Evolutionary conservation across 306 rosid genomes (phyloP), one percentile per base, ranked within the genome.

Genomic region (Oxytropis ochrocephala): DNA sequence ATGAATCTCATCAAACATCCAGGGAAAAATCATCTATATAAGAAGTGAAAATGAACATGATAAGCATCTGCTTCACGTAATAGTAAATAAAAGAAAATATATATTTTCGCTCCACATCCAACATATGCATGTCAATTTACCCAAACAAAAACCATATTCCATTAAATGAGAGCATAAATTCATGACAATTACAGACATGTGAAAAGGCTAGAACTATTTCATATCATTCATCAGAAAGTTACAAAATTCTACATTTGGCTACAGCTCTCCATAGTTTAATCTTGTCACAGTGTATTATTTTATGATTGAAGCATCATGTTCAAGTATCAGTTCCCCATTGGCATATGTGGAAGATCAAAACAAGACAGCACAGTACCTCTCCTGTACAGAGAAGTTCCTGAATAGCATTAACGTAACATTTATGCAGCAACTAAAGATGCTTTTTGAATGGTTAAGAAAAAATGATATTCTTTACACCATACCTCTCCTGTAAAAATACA

Each of bases 1-100:
- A 72, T 91, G 91, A 79, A 94, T 76, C 86, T 94, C 99, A 69
- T 91, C 99, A 69, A 94, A 91, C 95, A 94, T 91, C 99, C 99
- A 94, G 13, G 92, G 96, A 76, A 91, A 94, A 61, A 91, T 81
- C 96, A 91, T 91, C 96, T 94, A 83, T 47, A 70, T 53, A 42
- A 74, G 83, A 51, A 67, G 79, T 30, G 59, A 54, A 32, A 60
- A 39, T 29, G 59, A 58, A 18, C 70, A 60, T 14, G 16, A 61
- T 69, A 55, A 67, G 65, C 49, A 41, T 16, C 50, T 2, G 11
- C 12, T 27, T 38, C 53, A 38, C 11, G 17, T 24, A 13, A 80
- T 39, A 62, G 35, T 17, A 71, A 66, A 80, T 51, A 59, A 65
- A 56, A 77, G 76, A 13, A 55, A 75, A 63, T 32, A 33, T 13